Percentiles rank a stretch among this genome's conserved stretches.
phyloP scores from a whole-genome alignment of 176 grass and related monocot genomes.

The Carex parvula region DNA sequence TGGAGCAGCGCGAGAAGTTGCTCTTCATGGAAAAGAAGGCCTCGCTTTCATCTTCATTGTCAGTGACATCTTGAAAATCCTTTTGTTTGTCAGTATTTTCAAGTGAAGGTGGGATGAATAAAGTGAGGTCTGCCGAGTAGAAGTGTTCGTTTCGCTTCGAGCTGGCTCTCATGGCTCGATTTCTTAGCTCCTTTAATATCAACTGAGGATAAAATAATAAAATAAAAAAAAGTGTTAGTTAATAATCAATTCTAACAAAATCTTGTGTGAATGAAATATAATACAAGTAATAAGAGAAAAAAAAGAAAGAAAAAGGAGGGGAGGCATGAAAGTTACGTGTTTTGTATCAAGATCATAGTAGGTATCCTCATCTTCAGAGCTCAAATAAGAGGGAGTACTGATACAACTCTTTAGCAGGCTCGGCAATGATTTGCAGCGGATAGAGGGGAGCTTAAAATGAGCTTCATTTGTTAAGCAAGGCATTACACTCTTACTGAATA shows the following conservation, averaged over 20 bases:
- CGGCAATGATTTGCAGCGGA: conserved; percentile 51
- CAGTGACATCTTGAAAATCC: neutral
- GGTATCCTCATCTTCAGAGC: conserved; percentile 48
- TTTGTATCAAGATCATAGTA: conserved; percentile 46
- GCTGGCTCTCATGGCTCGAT: conserved; percentile 49
- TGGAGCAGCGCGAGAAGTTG: conserved; percentile 73
- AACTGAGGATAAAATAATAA: conserved; percentile 28
- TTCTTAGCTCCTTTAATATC: conserved; percentile 75
- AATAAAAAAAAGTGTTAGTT: neutral
- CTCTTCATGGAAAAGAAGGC: conserved; percentile 90
- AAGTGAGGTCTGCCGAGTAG: conserved; percentile 36
- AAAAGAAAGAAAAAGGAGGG: neutral
- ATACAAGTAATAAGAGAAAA: neutral
- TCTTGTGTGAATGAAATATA: neutral
- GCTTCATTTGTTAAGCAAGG: conserved; percentile 47
- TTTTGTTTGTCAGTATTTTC: conserved; percentile 11
- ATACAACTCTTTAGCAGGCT: conserved; percentile 66
- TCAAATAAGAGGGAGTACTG: conserved; percentile 50
- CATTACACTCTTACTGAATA: conserved; percentile 30
- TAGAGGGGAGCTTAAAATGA: conserved; percentile 36
- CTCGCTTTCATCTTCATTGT: conserved; percentile 57
- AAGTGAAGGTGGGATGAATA: conserved; percentile 34
- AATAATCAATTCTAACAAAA: neutral
- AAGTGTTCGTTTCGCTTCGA: conserved; percentile 33
- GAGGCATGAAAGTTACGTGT: conserved; percentile 30